Evolutionary conservation across 208 protist genomes (phyloP), one percentile per base, ranked within the genome.

Genomic region (Crithidia expoeki): DNA sequence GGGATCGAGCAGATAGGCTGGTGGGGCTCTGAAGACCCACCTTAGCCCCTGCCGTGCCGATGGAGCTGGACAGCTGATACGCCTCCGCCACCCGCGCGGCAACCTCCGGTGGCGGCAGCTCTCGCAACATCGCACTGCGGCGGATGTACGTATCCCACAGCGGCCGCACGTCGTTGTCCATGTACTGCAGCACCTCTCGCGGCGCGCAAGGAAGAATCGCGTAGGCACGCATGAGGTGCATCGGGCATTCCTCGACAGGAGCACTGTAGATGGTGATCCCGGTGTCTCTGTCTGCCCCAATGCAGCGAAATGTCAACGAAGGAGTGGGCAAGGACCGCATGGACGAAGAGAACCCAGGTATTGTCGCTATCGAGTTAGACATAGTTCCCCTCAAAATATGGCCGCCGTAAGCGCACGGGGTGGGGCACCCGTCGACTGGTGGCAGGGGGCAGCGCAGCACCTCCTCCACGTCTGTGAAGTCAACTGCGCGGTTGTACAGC

Each of bases 211-310:
- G 90, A 58, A 95, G 79, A 32, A 83, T 58, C 28, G 68, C 81
- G 47, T 80, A 76, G n/a, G 83, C 85, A 17, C 85, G 83, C 85
- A 95, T 93, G 36, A 95, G 53, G 49, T 92, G 84, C 36, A 95
- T 84, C 16, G 86, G 81, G 36, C 71, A 90, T 28, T 80, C 56
- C 63, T 85, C 79, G 10, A 91, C 83, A 0, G 86, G 79, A 17
- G 84, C 58, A 44, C 85, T 94, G 75, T 80, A 86, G 23, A 94
- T 56, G 12, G 60, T 64, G 32, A 88, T 82, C 17, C 79, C 83
- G 27, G 67, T 76, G 19, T 74, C 49, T 1, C 11, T 21, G 68
- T 94, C 82, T 4, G 65, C 72, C 7, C 72, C 79, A 58, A 92
- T 83, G 61, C 66, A 74, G 19, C 53, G 67, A 66, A 91, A 94